A percentile compares a stretch with the other conserved stretches of the same genome.
Conservation (phyloP, 345 rosid genomes). For the Capsella bursapastoris region DNA sequence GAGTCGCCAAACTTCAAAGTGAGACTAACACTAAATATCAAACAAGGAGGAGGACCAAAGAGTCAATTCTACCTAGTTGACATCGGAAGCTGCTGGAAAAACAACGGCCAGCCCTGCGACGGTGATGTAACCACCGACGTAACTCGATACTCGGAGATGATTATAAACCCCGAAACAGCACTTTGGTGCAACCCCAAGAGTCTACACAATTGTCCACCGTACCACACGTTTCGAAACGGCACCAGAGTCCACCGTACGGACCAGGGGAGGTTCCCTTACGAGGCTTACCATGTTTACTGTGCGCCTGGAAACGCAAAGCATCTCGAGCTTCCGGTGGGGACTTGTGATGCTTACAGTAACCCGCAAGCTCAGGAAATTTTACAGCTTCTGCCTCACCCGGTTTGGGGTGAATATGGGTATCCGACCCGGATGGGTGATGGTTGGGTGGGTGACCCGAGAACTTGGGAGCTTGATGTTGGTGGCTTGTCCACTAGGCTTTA, state of each 20-base stretch:
- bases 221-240: slow-evolving; percentile 57
- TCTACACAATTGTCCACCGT: slow-evolving; percentile 60
- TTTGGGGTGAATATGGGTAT: slow-evolving; percentile 73
- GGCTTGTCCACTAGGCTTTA: slow-evolving; percentile 65
- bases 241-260: slow-evolving; percentile 60
- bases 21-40: slow-evolving; percentile 59
- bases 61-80: slow-evolving; percentile 82
- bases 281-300: slow-evolving; percentile 73
- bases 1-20: slow-evolving; percentile 78
- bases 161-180: slow-evolving; percentile 59
- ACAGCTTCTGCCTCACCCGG: slow-evolving; percentile 75
- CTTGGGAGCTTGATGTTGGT: slow-evolving; percentile 79
- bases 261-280: slow-evolving; percentile 53
- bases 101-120: slow-evolving; percentile 67
- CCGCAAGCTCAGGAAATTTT: slow-evolving; percentile 78
- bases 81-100: slow-evolving; percentile 91
- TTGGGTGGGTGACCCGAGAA: slow-evolving; percentile 67
- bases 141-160: slow-evolving; percentile 81
- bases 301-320: slow-evolving; percentile 67
- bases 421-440: slow-evolving; percentile 70
- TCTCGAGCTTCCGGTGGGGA: slow-evolving; percentile 50
- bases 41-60: slow-evolving; percentile 73
- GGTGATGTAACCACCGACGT: slow-evolving; percentile 72
- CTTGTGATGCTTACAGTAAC: slow-evolving; percentile 75
- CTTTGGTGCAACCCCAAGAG: slow-evolving; percentile 57